Percentiles rank a stretch among this genome's conserved stretches.
phyloP scores from a whole-genome alignment of 305 asterid genomes.

The Fraxinus angustifolia region DNA sequence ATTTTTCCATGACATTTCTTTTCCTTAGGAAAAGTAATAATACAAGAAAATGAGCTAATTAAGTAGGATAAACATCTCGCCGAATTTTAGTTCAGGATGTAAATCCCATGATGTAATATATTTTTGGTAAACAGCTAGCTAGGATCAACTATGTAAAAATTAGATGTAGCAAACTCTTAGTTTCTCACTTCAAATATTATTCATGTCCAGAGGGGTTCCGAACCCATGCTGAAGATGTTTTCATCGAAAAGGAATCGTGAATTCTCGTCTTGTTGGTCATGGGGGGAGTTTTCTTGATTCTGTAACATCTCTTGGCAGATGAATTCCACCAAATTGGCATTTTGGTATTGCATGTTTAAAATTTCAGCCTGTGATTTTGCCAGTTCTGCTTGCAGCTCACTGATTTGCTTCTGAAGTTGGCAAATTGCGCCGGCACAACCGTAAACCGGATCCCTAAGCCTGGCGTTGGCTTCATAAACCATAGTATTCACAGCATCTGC shows the following conservation, averaged over 20 bases:
- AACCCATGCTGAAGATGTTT: conserved; percentile 36
- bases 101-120: not conserved
- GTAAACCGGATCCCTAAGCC: conserved; percentile 64
- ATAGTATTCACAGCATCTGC: conserved; percentile 59
- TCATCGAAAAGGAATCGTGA: conserved; percentile 50
- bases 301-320: conserved; percentile 30
- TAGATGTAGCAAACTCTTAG: conserved; percentile 18
- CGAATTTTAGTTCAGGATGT: not conserved
- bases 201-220: not conserved
- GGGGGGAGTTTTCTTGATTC: conserved; percentile 10
- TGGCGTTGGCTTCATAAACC: conserved; percentile 63
- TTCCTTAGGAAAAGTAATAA: conserved; percentile 41
- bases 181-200: not conserved
- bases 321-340: conserved; percentile 37
- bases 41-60: not conserved
- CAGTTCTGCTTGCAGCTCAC: conserved; percentile 50
- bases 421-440: conserved; percentile 62
- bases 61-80: not conserved
- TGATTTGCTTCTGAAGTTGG: conserved; percentile 50
- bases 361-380: conserved; percentile 59
- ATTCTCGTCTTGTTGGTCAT: conserved; percentile 6
- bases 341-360: conserved; percentile 48
- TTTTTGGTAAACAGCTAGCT: not conserved
- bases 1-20: conserved; percentile 5
- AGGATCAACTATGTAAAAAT: not conserved